Evolutionary conservation across 2,329 filamentous ascomycete genomes (phyloP).

Genomic region (Ambrosiella cleistominuta): DNA sequence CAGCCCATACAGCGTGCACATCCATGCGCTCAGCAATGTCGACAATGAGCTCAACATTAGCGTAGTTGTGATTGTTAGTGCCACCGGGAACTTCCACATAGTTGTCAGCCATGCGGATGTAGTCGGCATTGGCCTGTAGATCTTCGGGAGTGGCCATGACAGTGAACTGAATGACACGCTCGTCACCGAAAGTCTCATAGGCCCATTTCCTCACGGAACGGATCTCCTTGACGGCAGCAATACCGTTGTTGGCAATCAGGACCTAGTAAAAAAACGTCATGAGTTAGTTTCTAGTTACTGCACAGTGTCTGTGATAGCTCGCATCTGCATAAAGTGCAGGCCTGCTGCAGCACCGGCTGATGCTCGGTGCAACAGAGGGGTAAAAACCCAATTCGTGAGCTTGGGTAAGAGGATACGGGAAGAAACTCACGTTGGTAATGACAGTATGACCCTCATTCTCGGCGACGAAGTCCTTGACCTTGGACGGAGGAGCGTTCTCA

Average conservation of each 20-base stretch:
- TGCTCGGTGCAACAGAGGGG: not conserved
- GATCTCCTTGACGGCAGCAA: slow-evolving; percentile 98
- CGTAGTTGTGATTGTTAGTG: slow-evolving; percentile 99
- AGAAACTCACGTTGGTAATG: slow-evolving; percentile 72
- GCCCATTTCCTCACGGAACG: slow-evolving; percentile 99
- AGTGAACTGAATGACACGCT: slow-evolving; percentile 95
- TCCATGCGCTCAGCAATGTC: slow-evolving; percentile 97
- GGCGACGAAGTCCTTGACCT: slow-evolving; percentile 91
- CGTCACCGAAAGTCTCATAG: slow-evolving; percentile 97
- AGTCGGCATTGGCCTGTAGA: slow-evolving; percentile 92
- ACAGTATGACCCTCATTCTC: slow-evolving; percentile 86
- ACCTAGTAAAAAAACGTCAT: slow-evolving; percentile 39
- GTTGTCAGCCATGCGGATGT: slow-evolving; percentile 98
- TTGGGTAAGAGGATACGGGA: not conserved
- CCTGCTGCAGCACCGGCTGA: not conserved
- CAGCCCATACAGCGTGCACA: slow-evolving; percentile 96
- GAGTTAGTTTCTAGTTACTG: not conserved
- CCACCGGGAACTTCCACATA: slow-evolving; percentile 98
- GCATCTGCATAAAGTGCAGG: not conserved
- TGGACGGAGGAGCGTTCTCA: slow-evolving; percentile 61
- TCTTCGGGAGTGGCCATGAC: slow-evolving; percentile 99
- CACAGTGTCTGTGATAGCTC: too few relatives aligned
- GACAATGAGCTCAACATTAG: slow-evolving; percentile 97
- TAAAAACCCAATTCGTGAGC: not conserved
- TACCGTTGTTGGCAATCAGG: slow-evolving; percentile 98